Evolutionary conservation across 257 asterid species (phyloP).

Genomic region (Rauvolfia tetraphylla): DNA sequence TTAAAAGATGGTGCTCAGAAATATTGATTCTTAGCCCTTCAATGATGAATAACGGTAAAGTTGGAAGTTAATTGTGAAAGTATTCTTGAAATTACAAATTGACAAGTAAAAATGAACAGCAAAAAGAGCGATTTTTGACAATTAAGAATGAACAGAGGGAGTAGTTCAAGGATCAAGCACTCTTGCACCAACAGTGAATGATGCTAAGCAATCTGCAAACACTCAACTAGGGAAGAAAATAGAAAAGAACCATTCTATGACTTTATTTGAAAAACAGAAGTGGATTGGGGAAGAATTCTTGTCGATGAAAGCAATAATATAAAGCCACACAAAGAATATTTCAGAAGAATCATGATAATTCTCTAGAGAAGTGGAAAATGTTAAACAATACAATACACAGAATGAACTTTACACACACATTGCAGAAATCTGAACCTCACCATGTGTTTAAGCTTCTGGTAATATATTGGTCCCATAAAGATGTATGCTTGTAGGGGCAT

Average conservation of each 20-base stretch:
- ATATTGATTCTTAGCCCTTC: no score
- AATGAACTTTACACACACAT: neutral
- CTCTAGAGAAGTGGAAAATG: neutral
- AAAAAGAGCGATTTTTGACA: no score
- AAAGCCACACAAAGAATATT: neutral
- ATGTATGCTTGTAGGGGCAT: conserved; percentile 91
- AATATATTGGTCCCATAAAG: conserved; percentile 98
- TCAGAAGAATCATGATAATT: neutral
- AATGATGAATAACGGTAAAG: no score
- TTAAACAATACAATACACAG: neutral
- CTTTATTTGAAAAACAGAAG: neutral
- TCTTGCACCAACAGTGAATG: neutral
- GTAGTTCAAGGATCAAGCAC: neutral
- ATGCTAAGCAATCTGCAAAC: neutral
- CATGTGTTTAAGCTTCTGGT: conserved; percentile 98
- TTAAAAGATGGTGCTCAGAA: no score
- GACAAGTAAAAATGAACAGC: no score
- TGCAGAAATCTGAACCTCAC: conserved; percentile 31
- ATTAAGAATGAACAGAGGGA: no score
- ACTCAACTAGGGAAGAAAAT: neutral
- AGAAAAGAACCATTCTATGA: neutral
- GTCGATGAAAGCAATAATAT: neutral
- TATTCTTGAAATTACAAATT: no score
- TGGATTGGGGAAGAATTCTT: neutral
- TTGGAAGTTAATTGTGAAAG: no score